A percentile compares a stretch with the other conserved stretches of the same genome.
Conservation (phyloP, 2,329 filamentous ascomycete genomes). For the Fusarium sp. region DNA sequence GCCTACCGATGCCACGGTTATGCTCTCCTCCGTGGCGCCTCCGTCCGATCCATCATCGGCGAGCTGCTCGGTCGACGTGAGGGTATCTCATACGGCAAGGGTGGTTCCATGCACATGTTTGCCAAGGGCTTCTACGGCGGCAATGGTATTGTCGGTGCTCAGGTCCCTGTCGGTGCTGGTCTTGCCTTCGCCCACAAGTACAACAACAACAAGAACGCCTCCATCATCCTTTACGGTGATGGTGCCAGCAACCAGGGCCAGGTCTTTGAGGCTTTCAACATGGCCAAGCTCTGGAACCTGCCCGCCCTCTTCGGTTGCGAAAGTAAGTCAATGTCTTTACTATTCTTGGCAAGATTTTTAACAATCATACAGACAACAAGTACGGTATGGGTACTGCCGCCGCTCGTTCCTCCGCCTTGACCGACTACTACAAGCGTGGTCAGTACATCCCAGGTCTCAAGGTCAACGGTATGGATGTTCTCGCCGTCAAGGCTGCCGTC, state of each 20-base stretch:
- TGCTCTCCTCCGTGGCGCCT: slow-evolving; percentile 93
- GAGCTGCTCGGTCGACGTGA: slow-evolving; percentile 94
- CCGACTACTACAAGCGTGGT: slow-evolving; percentile 99
- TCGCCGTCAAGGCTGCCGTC: slow-evolving; percentile 96
- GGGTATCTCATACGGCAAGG: slow-evolving; percentile 98
- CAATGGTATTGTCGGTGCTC: slow-evolving; percentile 98
- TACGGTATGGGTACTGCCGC: slow-evolving; percentile 99
- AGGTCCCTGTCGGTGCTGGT: slow-evolving; percentile 96
- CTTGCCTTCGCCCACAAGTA: slow-evolving; percentile 98
- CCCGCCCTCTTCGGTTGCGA: slow-evolving; percentile 97
- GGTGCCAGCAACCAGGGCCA: slow-evolving; percentile 99
- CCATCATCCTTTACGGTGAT: slow-evolving; percentile 93
- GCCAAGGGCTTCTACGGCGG: slow-evolving; percentile 96
- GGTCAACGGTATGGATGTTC: slow-evolving; percentile 99
- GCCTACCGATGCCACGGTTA: slow-evolving; percentile 99
- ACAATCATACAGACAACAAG: slow-evolving; percentile 85
- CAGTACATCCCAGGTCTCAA: slow-evolving; percentile 99
- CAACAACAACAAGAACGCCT: slow-evolving; percentile 84
- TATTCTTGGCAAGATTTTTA: slow-evolving; percentile 5
- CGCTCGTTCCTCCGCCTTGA: slow-evolving; percentile 91
- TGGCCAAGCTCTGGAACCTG: slow-evolving; percentile 99
- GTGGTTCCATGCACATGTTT: slow-evolving; percentile 99
- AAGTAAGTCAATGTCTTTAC: slow-evolving; percentile 71
- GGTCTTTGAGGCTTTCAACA: slow-evolving; percentile 99
- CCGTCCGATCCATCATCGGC: slow-evolving; percentile 92